These are phyloP conservation scores for Toxicodendron radicans DNA, from an alignment of 345 rosid genomes.

Conservation along the genomic window DNA sequence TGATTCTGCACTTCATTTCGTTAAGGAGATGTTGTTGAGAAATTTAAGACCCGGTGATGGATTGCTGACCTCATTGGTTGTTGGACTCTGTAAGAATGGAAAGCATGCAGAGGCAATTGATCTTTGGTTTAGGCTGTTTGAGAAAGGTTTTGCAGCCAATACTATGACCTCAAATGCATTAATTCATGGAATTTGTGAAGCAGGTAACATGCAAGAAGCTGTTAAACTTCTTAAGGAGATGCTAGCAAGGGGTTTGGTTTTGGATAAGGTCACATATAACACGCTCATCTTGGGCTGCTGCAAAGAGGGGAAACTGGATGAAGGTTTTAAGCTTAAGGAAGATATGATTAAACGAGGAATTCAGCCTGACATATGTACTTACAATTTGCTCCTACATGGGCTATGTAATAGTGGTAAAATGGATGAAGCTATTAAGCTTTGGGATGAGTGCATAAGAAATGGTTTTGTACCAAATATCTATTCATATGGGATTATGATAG, in stretches of 20 bases:
- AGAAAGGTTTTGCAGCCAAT: slow-evolving; percentile 49
- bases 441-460: slow-evolving; percentile 51
- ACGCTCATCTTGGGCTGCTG: slow-evolving; percentile 57
- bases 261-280: slow-evolving; percentile 65
- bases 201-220: slow-evolving; percentile 58
- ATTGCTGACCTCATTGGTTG: slow-evolving; percentile 57
- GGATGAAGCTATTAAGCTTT: slow-evolving; percentile 61
- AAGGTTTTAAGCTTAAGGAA: slow-evolving; percentile 57
- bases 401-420: slow-evolving; percentile 49
- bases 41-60: slow-evolving; percentile 67
- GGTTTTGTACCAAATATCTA: slow-evolving; percentile 52
- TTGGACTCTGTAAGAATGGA: slow-evolving; percentile 59
- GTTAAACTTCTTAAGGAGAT: slow-evolving; percentile 53
- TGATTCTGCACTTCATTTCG: slow-evolving; percentile 50
- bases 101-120: slow-evolving; percentile 55
- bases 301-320: slow-evolving; percentile 48
- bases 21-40: slow-evolving; percentile 57
- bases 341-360: slow-evolving; percentile 66
- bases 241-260: slow-evolving; percentile 42
- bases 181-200: slow-evolving; percentile 70
- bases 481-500: slow-evolving; percentile 71
- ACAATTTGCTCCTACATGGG: slow-evolving; percentile 59
- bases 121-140: slow-evolving; percentile 53
- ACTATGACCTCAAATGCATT: slow-evolving; percentile 68
- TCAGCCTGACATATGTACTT: slow-evolving; percentile 60